Base-by-base conservation (phyloP, 129 eudicot genomes). In the Flaveria linearis region DNA sequence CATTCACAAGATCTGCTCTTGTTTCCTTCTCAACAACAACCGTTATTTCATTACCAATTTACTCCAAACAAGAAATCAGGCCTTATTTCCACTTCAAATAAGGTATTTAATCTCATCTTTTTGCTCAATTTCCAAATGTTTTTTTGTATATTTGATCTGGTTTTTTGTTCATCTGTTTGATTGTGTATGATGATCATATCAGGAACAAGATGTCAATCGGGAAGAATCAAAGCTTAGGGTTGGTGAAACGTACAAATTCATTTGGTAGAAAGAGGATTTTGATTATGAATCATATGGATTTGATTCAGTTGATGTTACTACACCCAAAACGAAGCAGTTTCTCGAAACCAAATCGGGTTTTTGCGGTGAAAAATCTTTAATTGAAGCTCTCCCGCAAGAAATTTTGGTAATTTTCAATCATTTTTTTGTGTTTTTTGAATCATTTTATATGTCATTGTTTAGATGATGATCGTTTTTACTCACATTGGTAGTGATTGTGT, bases 371-470 rank as follows among this genome's bases (percentile, higher is more conserved):
- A 81, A 76, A 61, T 78, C 89, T 55, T 56, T 62, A 57, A 79
- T 88, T 82, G 90, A 88, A 81, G 79, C 81, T 63, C 76, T 88
- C 28, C 93, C 93, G 53, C 83, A 81, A 75, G 93, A 88, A 22
- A 30, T 88, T 28, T 82, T 86, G 86, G 90, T 88, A 20, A 77
- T 82, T 85, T 43, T 26, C 9, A 5, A 36, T 36, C 41, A 36
- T 3, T 36, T 36, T 33, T 1, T 33, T n/a, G 39, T 33, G 39
- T 33, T 5, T 33, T 36, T 36, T 36, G 41, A 3, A 36, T 36
- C 41, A 36, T 3, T 36, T 5, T 3, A 36, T 36, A 36, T 36
- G 41, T 36, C 4, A 36, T 5, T 3, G 4, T 36, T 36, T 36
- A 5, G 41, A 36, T 36, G 41, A 36, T 3, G 7, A 36, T 36